These are phyloP conservation scores for Babesia sp. DNA, from an alignment of 169 alveolate species.

Conservation along the genomic window DNA sequence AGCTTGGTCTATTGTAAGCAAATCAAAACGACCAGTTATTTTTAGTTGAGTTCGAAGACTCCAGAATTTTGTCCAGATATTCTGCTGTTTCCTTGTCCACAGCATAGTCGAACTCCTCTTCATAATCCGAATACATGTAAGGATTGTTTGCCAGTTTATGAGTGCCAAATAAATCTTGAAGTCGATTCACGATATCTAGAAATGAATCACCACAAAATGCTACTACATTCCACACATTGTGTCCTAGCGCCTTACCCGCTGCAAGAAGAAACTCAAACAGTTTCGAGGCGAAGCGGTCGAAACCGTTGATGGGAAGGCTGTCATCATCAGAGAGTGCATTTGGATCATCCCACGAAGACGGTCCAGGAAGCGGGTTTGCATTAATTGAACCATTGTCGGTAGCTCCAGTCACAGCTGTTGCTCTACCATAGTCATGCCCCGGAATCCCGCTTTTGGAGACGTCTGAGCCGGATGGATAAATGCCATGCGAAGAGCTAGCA, in stretches of 20 bases:
- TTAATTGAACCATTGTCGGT: neutral
- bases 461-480: neutral
- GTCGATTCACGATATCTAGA: neutral
- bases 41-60: neutral
- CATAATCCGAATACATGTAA: conserved; percentile 6
- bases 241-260: neutral
- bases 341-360: neutral
- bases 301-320: neutral
- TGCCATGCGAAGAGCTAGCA: neutral
- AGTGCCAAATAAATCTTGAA: neutral
- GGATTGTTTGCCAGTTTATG: neutral
- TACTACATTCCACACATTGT: neutral
- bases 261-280: conserved; percentile 1
- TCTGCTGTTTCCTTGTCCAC: neutral
- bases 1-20: too few relatives aligned
- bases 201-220: neutral
- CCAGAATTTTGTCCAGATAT: neutral
- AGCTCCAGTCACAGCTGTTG: neutral
- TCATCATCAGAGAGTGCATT: neutral
- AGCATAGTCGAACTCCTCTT: conserved; percentile 22
- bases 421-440: too few relatives aligned
- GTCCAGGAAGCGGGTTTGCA: neutral
- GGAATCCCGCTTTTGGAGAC: too few relatives aligned
- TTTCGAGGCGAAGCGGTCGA: neutral
- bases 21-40: neutral